phyloP scores from a whole-genome alignment of 805 yeast species.

The Myxozyma monticola region DNA sequence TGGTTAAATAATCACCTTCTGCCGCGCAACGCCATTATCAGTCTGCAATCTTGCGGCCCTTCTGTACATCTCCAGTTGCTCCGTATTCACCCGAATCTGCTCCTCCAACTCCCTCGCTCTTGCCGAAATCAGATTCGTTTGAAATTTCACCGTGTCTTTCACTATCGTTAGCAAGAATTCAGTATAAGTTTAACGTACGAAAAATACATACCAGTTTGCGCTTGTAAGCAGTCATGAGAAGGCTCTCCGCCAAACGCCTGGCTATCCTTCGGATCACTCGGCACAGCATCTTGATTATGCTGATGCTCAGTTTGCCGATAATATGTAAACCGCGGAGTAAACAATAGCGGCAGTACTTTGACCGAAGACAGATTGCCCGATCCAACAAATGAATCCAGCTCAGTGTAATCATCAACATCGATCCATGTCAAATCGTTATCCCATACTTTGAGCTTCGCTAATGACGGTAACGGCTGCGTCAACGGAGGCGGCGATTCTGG shows the following conservation, averaged over 20 bases:
- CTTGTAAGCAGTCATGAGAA: slow-evolving; percentile 63
- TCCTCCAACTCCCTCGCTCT: slow-evolving; percentile 45
- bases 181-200: not conserved
- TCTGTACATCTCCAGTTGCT: slow-evolving; percentile 10
- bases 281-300: slow-evolving; percentile 35
- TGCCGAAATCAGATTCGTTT: slow-evolving; percentile 46
- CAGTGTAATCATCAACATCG: slow-evolving; percentile 73
- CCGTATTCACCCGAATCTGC: slow-evolving; percentile 38
- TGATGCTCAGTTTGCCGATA: slow-evolving; percentile 57
- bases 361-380: slow-evolving; percentile 41
- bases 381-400: slow-evolving; percentile 46
- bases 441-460: slow-evolving; percentile 36
- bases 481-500: slow-evolving; percentile 21
- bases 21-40: slow-evolving; percentile 10
- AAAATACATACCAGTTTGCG: slow-evolving; percentile 24
- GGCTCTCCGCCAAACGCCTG: slow-evolving; percentile 54
- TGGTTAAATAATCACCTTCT: slow-evolving; percentile 6
- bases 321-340: slow-evolving; percentile 69
- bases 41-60: slow-evolving; percentile 13
- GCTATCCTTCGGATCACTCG: slow-evolving; percentile 32
- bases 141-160: slow-evolving; percentile 55
- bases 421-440: slow-evolving; percentile 56
- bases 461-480: slow-evolving; percentile 31
- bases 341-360: slow-evolving; percentile 59
- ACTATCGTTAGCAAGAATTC: not conserved